Base-by-base conservation (phyloP, 129 eudicot genomes). In the Chrysanthemum makinoi region DNA sequence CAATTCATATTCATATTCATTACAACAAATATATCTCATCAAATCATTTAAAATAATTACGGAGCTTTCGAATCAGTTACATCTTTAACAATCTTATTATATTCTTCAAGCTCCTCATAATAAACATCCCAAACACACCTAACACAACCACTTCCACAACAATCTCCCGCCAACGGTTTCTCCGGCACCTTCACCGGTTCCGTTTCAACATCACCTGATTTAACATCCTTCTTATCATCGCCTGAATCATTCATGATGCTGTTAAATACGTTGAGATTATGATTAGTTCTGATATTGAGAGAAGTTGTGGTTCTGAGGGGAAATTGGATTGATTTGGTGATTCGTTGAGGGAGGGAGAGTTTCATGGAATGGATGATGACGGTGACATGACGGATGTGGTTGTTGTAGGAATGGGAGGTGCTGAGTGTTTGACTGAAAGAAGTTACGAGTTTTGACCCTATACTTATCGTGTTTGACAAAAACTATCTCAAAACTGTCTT, bases 121-220 rank as follows among this genome's bases (percentile, higher is more conserved):
- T 90, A 90, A 3, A 81, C 75, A 58, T 90, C 97, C 97, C 97
- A 90, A 17, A 90, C 95, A 80, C 97, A 90, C 50, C 95, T 79
- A 8, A 90, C 91, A 67, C 97, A 90, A 0, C 97, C 97, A 66
- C 91, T 90, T 72, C 89, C 97, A 79, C 95, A 90, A 64, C 97
- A 90, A 77, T 87, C 97, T 24, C 95, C 97, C 43, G 97, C 81
- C 89, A 80, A 74, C 70, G 97, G 97, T 79, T 90, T 87, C 91
- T 90, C 97, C 87, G 97, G 97, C 52, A 91, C 91, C 69, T 76
- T 73, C 73, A 79, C 70, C 81, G 75, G 22, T 69, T 70, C 75
- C 43, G 1, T 24, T 24, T 1, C 28, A 39, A 57, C 69, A 12
- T 73, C 55, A 58, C 30, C 70, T 3, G 81, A 48, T 60, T 62